Conservation (phyloP, 2,329 filamentous ascomycete genomes). For the Aspergillus piperis region DNA sequence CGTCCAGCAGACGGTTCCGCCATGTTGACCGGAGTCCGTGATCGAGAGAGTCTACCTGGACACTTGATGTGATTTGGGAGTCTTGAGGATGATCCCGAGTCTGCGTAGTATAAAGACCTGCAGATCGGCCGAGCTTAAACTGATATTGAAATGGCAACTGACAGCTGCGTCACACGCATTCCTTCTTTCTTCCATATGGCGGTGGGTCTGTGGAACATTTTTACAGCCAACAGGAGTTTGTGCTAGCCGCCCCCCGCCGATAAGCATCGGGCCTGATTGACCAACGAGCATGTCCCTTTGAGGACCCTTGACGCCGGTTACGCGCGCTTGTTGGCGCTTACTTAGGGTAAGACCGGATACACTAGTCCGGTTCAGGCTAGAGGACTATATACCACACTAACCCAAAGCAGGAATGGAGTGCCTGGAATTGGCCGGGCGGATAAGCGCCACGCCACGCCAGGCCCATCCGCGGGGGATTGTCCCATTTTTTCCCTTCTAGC, state of each 20-base stretch:
- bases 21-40: conserved; percentile 13
- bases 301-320: not conserved
- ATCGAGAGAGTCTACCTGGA: not conserved
- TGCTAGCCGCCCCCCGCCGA: not conserved
- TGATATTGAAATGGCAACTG: not conserved
- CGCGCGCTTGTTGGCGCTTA: not conserved
- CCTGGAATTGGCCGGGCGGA: conserved; percentile 7
- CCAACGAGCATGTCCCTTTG: not conserved
- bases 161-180: not conserved
- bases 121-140: not conserved
- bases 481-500: conserved; percentile 13
- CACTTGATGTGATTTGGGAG: not conserved
- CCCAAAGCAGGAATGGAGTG: not conserved
- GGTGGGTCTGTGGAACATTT: not conserved
- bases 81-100: not conserved
- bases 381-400: not conserved
- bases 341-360: not conserved
- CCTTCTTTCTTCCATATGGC: not conserved
- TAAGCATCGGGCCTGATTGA: not conserved
- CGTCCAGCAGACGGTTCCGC: conserved; percentile 19
- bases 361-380: conserved; percentile 2
- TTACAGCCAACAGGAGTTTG: not conserved
- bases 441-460: not conserved
- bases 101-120: not conserved
- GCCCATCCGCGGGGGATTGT: conserved; percentile 13